These are phyloP conservation scores for Clonostachys rhizophaga DNA, from an alignment of 2,329 filamentous ascomycete species.

Conservation along the genomic window DNA sequence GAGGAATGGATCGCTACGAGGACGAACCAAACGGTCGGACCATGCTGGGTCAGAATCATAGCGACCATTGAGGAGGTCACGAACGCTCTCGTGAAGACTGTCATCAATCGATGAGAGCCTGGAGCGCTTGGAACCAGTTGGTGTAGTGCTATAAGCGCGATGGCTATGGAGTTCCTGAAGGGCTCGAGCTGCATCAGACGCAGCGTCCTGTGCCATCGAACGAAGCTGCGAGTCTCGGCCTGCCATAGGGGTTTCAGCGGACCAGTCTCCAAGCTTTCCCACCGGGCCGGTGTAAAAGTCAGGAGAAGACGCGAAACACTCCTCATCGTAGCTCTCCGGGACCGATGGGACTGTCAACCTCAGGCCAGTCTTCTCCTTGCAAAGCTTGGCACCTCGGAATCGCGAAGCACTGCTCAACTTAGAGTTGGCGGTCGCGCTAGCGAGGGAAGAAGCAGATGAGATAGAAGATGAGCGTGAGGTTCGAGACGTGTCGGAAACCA, in stretches of 20 bases:
- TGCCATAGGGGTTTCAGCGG: constrained; percentile 40
- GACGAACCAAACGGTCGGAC: constrained; percentile 30
- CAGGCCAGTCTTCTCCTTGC: constrained; percentile 49
- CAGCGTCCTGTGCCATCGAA: constrained; percentile 31
- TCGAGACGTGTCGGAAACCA: constrained; percentile 59
- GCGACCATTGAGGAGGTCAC: constrained; percentile 48
- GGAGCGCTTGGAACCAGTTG: constrained; percentile 51
- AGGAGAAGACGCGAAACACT: constrained; percentile 46
- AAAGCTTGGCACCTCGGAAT: constrained; percentile 56
- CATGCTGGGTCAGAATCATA: constrained; percentile 22
- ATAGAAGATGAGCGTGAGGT: constrained; percentile 62
- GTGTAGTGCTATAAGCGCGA: constrained; percentile 28
- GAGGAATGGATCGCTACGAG: constrained; percentile 17
- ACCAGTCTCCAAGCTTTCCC: constrained; percentile 44
- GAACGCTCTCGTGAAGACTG: constrained; percentile 64
- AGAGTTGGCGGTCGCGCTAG: constrained; percentile 52
- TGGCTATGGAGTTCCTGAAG: constrained; percentile 58
- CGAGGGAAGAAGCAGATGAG: constrained; percentile 57
- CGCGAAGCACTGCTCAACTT: constrained; percentile 54
- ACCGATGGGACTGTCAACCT: constrained; percentile 51
- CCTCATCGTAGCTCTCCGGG: constrained; percentile 50
- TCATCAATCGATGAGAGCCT: constrained; percentile 29
- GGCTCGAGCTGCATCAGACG: constrained; percentile 50
- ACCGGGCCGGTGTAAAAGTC: constrained; percentile 51
- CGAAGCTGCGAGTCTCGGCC: constrained; percentile 42